A percentile compares a stretch with the other conserved stretches of the same genome.
Conservation (phyloP, 2,329 filamentous ascomycete species). For the Gnomoniopsis smithogilvyi region DNA sequence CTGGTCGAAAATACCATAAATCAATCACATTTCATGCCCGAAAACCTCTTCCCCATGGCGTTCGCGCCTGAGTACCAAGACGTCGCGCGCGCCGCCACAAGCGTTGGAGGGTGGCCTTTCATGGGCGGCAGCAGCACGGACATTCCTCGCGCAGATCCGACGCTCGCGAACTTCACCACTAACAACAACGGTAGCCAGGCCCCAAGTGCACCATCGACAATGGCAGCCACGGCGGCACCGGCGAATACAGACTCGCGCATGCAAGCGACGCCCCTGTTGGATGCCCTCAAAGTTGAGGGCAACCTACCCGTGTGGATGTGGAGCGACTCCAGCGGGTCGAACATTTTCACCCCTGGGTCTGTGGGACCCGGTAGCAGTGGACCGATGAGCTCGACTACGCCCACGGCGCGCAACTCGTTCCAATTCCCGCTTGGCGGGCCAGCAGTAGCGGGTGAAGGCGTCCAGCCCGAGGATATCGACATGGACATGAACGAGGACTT, state of each 20-base stretch:
- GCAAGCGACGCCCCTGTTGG: slow-evolving; percentile 21
- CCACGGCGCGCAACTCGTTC: slow-evolving; percentile 2
- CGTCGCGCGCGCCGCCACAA: slow-evolving; percentile 6
- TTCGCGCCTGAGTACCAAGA: slow-evolving; percentile 15
- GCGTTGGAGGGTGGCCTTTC: slow-evolving; percentile 8
- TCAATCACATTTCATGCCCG: slow-evolving; percentile 32
- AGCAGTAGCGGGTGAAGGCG: background rate
- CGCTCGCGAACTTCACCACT: slow-evolving; percentile 15
- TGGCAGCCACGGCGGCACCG: background rate
- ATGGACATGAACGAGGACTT: slow-evolving; percentile 35
- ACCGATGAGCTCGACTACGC: slow-evolving; percentile 2
- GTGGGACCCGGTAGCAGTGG: background rate
- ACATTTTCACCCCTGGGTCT: background rate
- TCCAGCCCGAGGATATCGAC: slow-evolving; percentile 27
- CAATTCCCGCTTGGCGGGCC: slow-evolving; percentile 17
- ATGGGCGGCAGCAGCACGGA: slow-evolving; percentile 9
- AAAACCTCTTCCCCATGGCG: slow-evolving; percentile 31
- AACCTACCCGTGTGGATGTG: slow-evolving; percentile 56
- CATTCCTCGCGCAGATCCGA: slow-evolving; percentile 21
- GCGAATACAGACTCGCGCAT: slow-evolving; percentile 2
- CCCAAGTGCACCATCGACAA: background rate
- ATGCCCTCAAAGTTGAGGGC: slow-evolving; percentile 42
- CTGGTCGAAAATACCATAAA: slow-evolving; percentile 37
- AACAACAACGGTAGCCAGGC: background rate
- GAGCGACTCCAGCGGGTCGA: slow-evolving; percentile 31